Base-by-base conservation (phyloP, 176 grass and related monocot genomes). In the Juncus inflexus region DNA sequence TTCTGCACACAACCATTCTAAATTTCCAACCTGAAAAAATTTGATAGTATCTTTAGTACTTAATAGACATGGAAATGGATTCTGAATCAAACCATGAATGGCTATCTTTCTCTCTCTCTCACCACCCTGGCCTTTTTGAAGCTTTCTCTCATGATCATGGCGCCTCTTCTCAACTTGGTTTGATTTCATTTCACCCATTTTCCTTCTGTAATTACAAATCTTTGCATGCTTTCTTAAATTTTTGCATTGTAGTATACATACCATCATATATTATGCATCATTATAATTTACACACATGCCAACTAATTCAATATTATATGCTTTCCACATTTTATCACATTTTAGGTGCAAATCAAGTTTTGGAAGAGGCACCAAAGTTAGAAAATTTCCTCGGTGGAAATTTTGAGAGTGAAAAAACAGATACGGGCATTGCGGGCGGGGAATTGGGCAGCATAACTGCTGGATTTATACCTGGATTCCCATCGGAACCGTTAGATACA, bases 31-130 rank as follows among this genome's bases (percentile, higher is more conserved):
- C 19, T 28, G 75, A 63, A 13, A 28, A 28, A 28, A 28, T 62
- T 53, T n/a, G 40, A 38, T 51, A 56, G 13, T 52, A 74, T 60
- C 36, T 64, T 51, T 57, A 69, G 13, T n/a, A 38, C 42, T 37
- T 3, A 6, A 2, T 69, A 64, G 74, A 66, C 28, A 96, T 90
- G 91, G 87, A 86, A 47, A 78, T 79, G 75, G 84, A 74, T 63
- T 81, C 91, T 6, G 28, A 69, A 50, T 76, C 84, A 51, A 63
- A 80, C 50, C 83, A 84, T 52, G 74, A 90, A 49, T 91, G 91
- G 87, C 84, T 96, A 76, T 85, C 87, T 75, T 96, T 96, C 69
- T 96, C 91, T 72, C 87, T 96, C 73, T 77, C 84, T 36, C 86
- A 86, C 64, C 13, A 86, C 38, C 84, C 83, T 70, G 79, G 76